Conservation (phyloP, 345 rosid genomes). For the Aquilaria malaccensis region DNA sequence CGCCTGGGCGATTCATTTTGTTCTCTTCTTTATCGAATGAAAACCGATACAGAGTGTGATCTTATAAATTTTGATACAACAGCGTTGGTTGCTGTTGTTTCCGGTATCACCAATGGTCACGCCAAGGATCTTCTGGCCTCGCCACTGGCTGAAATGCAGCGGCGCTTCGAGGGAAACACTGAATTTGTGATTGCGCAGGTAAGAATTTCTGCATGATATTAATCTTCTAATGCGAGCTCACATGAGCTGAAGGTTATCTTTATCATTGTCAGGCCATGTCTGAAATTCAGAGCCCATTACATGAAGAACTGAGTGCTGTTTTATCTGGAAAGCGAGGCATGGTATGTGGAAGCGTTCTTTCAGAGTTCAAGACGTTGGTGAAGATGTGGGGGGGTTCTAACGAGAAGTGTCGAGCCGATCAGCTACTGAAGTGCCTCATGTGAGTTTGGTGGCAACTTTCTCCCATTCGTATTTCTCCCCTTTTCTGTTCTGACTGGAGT, state of each 20-base stretch:
- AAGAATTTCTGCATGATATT: constrained; percentile 2
- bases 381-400: constrained; percentile 70
- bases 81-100: constrained; percentile 76
- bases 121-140: constrained; percentile 41
- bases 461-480: background rate
- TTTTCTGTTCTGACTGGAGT: background rate
- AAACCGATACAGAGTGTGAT: constrained; percentile 22
- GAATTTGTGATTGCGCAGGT: constrained; percentile 83
- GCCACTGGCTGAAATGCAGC: constrained; percentile 39
- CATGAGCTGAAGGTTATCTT: background rate
- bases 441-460: constrained; percentile 29
- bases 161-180: constrained; percentile 69
- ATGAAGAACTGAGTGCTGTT: constrained; percentile 30
- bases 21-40: constrained; percentile 39
- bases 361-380: constrained; percentile 61
- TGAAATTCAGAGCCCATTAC: constrained; percentile 55
- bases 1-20: constrained; percentile 23
- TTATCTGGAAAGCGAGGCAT: constrained; percentile 51
- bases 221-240: background rate
- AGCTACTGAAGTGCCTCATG: constrained; percentile 46
- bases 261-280: constrained; percentile 43
- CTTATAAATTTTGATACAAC: constrained; percentile 75
- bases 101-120: constrained; percentile 81
- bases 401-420: constrained; percentile 67
- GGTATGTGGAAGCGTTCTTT: constrained; percentile 46